A percentile compares a stretch with the other conserved stretches of the same genome.
phyloP scores from a whole-genome alignment of 164 flowering plant genomes.

The Kingdonia uniflora region DNA sequence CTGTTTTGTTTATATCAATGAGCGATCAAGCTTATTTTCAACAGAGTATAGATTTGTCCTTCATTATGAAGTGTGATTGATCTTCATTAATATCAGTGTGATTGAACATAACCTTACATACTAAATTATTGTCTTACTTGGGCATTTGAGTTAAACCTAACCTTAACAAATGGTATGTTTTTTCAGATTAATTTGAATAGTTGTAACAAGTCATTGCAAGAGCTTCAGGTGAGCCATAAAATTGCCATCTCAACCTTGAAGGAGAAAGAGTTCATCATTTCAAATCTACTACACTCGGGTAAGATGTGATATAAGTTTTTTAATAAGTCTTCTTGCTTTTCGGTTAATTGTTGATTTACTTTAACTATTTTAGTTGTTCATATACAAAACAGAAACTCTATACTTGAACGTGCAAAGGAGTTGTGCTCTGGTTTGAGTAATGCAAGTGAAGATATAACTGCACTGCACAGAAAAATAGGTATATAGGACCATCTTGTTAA shows the following conservation, averaged over 20 bases:
- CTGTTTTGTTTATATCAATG: too few species aligned
- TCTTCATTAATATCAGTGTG: neutral
- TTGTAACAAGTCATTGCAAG: slow-evolving; percentile 37
- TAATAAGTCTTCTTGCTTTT: neutral
- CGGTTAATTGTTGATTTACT: neutral
- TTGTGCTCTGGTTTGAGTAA: too few species aligned
- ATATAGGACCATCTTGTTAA: neutral
- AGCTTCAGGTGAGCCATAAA: slow-evolving; percentile 52
- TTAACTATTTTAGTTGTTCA: neutral
- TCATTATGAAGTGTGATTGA: too few species aligned
- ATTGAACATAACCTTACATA: neutral
- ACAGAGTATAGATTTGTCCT: neutral
- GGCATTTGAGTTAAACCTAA: slow-evolving; percentile 1
- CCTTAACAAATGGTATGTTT: slow-evolving; percentile 4
- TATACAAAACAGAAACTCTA: slow-evolving; percentile 36
- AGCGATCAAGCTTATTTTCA: too few species aligned
- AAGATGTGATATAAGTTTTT: neutral
- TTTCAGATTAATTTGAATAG: slow-evolving; percentile 47
- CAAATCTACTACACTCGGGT: slow-evolving; percentile 59
- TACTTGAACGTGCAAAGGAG: too few species aligned
- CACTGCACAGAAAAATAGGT: slow-evolving; percentile 52
- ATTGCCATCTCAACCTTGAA: slow-evolving; percentile 30
- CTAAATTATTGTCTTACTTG: slow-evolving; percentile 1
- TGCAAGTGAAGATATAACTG: slow-evolving; percentile 50
- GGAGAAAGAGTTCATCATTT: slow-evolving; percentile 60